Conservation (phyloP, 306 rosid genomes). For the Ammopiptanthus mongolicus region DNA sequence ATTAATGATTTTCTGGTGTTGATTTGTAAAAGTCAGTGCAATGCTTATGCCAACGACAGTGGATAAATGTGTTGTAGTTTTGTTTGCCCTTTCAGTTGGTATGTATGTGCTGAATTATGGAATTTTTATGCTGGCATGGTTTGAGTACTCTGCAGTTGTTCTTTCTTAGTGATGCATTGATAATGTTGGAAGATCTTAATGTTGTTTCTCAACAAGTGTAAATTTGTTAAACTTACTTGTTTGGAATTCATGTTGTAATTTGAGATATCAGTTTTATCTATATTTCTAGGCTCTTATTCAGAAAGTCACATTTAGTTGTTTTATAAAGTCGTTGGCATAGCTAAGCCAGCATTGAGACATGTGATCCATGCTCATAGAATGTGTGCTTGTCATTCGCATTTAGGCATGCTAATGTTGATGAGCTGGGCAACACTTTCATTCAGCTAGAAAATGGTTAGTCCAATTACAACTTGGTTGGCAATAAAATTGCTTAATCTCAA, state of each 20-base stretch:
- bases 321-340: neutral
- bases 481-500: neutral
- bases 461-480: neutral
- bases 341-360: neutral
- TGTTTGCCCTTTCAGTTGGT: neutral
- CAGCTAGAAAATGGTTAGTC: neutral
- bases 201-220: neutral
- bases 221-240: neutral
- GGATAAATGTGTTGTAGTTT: neutral
- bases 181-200: neutral
- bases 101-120: neutral
- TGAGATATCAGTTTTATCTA: neutral
- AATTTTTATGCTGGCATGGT: neutral
- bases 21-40: neutral
- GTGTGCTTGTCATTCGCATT: neutral
- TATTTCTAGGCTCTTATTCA: neutral
- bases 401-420: neutral
- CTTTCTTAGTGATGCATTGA: neutral
- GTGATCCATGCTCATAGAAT: neutral
- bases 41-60: neutral
- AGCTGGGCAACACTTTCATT: neutral
- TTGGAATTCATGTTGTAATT: neutral
- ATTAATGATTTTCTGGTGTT: neutral
- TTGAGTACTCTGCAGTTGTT: neutral
- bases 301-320: neutral